phyloP scores from a whole-genome alignment of 306 rosid species.

The Hippophae gyantsensis region DNA sequence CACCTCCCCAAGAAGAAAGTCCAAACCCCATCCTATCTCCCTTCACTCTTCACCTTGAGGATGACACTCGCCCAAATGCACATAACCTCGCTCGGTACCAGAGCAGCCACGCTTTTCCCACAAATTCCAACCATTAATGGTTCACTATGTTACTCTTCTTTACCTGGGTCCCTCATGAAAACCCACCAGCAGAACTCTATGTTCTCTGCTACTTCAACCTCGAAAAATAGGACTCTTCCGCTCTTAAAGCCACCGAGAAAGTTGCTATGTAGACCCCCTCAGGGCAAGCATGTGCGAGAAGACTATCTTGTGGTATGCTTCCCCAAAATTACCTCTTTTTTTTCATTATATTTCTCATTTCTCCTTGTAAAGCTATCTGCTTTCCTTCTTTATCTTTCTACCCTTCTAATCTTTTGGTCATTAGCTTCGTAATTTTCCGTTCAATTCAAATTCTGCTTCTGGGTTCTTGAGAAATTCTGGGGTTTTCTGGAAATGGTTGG shows the following conservation, averaged over 20 bases:
- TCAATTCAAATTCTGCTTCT: no score
- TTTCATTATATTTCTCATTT: background rate
- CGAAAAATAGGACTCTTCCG: slow-evolving; percentile 21
- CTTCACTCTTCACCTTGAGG: background rate
- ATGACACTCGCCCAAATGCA: background rate
- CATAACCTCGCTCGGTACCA: background rate
- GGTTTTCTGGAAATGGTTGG: no score
- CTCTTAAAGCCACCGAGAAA: slow-evolving; percentile 46
- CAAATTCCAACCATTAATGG: slow-evolving; percentile 11
- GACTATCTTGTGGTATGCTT: slow-evolving; percentile 79
- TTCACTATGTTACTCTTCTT: slow-evolving; percentile 22
- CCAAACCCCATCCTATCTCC: background rate
- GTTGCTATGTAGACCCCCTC: slow-evolving; percentile 57
- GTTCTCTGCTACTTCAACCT: slow-evolving; percentile 25
- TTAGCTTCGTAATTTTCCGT: no score
- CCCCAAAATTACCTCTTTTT: background rate
- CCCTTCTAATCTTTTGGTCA: no score
- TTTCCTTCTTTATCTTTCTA: background rate
- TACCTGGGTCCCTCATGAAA: slow-evolving; percentile 24
- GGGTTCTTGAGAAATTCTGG: no score
- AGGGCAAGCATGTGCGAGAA: slow-evolving; percentile 50
- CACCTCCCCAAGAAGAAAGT: no score
- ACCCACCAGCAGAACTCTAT: slow-evolving; percentile 40
- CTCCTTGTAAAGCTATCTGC: background rate
- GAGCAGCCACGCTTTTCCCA: background rate